A percentile compares a stretch with the other conserved stretches of the same genome.
Conservation (phyloP, 306 rosid species). For the Lathyrus aphaca region DNA sequence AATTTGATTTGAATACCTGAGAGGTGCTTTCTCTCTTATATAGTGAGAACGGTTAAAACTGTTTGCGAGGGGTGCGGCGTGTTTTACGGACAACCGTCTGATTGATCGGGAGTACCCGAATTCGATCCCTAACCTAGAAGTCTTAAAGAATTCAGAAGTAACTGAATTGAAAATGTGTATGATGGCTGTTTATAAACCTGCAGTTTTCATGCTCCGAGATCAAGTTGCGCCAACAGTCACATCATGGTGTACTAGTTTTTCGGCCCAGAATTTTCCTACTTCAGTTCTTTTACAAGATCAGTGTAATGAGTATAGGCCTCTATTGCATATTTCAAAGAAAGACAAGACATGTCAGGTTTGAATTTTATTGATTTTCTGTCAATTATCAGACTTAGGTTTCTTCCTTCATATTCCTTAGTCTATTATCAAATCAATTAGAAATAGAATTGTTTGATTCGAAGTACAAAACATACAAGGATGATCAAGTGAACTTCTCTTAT, state of each 20-base stretch:
- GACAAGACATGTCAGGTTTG: slow-evolving; percentile 71
- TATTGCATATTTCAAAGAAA: slow-evolving; percentile 57
- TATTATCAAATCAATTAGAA: slow-evolving; percentile 14
- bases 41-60: no score
- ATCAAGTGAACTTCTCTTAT: background rate
- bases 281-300: slow-evolving; percentile 82
- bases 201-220: slow-evolving; percentile 64
- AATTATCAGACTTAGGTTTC: slow-evolving; percentile 17
- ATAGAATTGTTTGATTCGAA: background rate
- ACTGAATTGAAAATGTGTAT: no score
- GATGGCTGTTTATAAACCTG: slow-evolving; percentile 34
- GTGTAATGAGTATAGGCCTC: slow-evolving; percentile 68
- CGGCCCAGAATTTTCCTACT: slow-evolving; percentile 63
- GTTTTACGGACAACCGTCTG: no score
- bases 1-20: no score
- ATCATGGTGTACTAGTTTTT: slow-evolving; percentile 52
- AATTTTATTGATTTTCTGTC: slow-evolving; percentile 15
- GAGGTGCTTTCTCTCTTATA: no score
- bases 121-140: no score
- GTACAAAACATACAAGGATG: background rate
- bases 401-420: slow-evolving; percentile 16
- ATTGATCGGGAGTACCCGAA: no score
- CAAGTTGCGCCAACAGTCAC: slow-evolving; percentile 56
- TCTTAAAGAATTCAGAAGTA: no score
- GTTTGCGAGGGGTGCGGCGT: no score